Percentiles rank a stretch among this genome's conserved stretches.
phyloP scores from a whole-genome alignment of 352 stramenopile genomes.

The Globisporangium abappressorium region DNA sequence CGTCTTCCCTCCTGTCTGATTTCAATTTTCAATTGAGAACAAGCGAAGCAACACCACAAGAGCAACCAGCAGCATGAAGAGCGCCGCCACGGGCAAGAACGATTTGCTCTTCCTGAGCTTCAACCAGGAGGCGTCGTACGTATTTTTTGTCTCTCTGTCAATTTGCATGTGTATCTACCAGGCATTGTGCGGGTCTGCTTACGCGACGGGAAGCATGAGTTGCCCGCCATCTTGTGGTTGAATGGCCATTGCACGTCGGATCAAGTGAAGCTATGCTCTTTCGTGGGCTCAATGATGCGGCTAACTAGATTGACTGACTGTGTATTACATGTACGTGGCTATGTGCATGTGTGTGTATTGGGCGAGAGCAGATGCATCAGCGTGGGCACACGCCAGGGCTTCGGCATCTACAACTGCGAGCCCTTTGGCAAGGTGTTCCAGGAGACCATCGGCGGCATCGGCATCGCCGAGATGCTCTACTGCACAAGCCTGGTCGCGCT shows the following conservation, averaged over 20 bases:
- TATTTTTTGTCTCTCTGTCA: neutral
- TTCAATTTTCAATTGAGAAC: neutral
- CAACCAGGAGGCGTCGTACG: conserved; percentile 90
- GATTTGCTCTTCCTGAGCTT: conserved; percentile 90
- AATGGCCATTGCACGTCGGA: neutral
- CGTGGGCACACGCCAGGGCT: conserved; percentile 84
- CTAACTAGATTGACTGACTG: neutral
- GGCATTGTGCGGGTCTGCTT: neutral
- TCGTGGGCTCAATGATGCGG: neutral
- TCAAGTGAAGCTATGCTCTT: neutral
- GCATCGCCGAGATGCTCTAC: conserved; percentile 92
- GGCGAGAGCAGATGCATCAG: conserved; percentile 74
- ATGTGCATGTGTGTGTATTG: neutral
- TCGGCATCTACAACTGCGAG: conserved; percentile 91
- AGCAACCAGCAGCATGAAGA: conserved; percentile 30
- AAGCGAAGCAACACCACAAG: neutral
- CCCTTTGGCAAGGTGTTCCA: conserved; percentile 90
- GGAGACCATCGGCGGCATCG: conserved; percentile 85
- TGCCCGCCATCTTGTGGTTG: too few species aligned
- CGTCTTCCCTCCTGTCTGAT: neutral
- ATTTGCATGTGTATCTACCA: neutral
- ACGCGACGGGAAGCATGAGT: neutral
- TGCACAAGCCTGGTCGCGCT: conserved; percentile 91
- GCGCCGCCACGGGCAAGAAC: conserved; percentile 34
- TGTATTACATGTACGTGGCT: conserved; percentile 3